Evolutionary conservation across 352 stramenopile genomes (phyloP).

Genomic region (Hyaloperonospora brassicae): DNA sequence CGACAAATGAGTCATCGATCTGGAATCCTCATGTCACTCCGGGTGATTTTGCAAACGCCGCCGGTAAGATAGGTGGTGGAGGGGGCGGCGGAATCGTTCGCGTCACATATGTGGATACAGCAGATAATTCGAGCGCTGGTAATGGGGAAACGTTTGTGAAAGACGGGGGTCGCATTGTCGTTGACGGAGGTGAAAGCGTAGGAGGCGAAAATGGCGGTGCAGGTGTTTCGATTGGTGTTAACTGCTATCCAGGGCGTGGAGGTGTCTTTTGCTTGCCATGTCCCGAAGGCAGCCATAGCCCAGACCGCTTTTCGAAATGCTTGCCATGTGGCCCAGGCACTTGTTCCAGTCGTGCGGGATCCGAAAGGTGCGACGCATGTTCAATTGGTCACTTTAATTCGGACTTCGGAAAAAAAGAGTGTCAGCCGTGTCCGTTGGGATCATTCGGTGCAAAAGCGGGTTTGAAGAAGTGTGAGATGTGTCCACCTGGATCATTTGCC

Average conservation of each 20-base stretch:
- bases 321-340: conserved; percentile 59
- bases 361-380: conserved; percentile 45
- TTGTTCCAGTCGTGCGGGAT: conserved; percentile 40
- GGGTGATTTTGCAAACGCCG: conserved; percentile 7
- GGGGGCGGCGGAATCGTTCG: conserved; percentile 53
- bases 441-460: conserved; percentile 40
- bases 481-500: conserved; percentile 48
- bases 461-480: conserved; percentile 49
- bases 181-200: conserved; percentile 40
- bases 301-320: conserved; percentile 47
- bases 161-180: conserved; percentile 39
- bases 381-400: conserved; percentile 48
- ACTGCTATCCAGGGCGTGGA: conserved; percentile 59
- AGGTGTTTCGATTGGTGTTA: conserved; percentile 42
- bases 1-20: conserved; percentile 19
- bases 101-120: conserved; percentile 37
- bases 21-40: conserved; percentile 24
- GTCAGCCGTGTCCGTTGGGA: conserved; percentile 48
- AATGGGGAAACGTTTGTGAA: conserved; percentile 52
- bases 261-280: conserved; percentile 63
- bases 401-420: conserved; percentile 63
- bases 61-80: conserved; percentile 42
- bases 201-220: conserved; percentile 49
- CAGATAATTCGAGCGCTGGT: conserved; percentile 15
- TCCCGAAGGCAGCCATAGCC: conserved; percentile 54